These are phyloP conservation scores for Aspergillus ochraceus DNA, from an alignment of 2,329 filamentous ascomycete species.

Conservation along the genomic window DNA sequence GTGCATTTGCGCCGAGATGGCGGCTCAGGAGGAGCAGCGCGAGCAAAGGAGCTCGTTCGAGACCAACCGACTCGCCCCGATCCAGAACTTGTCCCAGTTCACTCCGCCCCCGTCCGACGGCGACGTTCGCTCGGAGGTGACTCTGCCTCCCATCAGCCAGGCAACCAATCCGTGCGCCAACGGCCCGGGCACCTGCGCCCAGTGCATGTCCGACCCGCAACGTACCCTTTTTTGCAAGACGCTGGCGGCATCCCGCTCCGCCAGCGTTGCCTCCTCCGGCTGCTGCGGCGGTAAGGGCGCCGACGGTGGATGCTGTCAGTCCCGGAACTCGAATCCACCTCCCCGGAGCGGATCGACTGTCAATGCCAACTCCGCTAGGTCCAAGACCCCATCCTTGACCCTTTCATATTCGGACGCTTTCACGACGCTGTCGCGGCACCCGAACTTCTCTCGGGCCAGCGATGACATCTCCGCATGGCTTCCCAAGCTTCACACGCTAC, in stretches of 20 bases:
- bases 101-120: constrained; percentile 55
- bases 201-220: constrained; percentile 75
- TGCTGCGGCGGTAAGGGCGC: constrained; percentile 63
- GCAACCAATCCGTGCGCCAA: constrained; percentile 55
- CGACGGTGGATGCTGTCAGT: constrained; percentile 64
- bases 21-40: constrained; percentile 42
- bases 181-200: constrained; percentile 75
- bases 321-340: constrained; percentile 27
- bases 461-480: constrained; percentile 76
- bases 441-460: constrained; percentile 70
- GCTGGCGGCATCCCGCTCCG: constrained; percentile 62
- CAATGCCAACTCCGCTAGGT: constrained; percentile 27
- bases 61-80: constrained; percentile 44
- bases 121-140: constrained; percentile 59
- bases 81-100: constrained; percentile 49
- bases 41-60: constrained; percentile 47
- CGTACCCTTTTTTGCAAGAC: constrained; percentile 82
- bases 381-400: constrained; percentile 51
- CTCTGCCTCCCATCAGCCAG: constrained; percentile 36
- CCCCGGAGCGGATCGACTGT: constrained; percentile 20
- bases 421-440: constrained; percentile 74
- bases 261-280: constrained; percentile 39
- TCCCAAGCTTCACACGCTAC: constrained; percentile 66
- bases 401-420: constrained; percentile 76
- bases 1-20: constrained; percentile 74